These are phyloP conservation scores for Saccharomycopsis hybrid DNA, from an alignment of 1,139 yeast species.

Conservation along the genomic window DNA sequence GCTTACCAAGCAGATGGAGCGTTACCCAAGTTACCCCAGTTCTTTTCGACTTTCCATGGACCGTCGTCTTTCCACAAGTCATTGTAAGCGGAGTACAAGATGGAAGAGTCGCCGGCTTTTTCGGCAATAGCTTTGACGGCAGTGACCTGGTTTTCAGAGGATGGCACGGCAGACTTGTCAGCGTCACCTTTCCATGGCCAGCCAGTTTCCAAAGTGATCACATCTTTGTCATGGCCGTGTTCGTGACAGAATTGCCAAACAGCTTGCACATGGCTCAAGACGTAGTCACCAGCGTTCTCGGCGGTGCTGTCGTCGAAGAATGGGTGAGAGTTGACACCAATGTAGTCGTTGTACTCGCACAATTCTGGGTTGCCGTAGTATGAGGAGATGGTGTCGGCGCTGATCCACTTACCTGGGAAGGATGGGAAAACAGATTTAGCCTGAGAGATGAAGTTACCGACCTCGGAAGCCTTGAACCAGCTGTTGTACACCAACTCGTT, in stretches of 20 bases:
- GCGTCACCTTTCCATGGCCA: conserved; percentile 46
- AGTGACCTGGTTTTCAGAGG: conserved; percentile 36
- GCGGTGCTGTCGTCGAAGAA: conserved; percentile 45
- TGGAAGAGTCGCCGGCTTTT: conserved; percentile 35
- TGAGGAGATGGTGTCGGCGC: conserved; percentile 47
- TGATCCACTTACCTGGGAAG: conserved; percentile 42
- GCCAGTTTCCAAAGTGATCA: conserved; percentile 45
- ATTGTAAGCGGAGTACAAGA: conserved; percentile 44
- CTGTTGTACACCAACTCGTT: conserved; percentile 84
- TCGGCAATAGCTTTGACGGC: conserved; percentile 37
- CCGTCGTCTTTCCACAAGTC: conserved; percentile 45
- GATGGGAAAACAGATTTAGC: conserved; percentile 52
- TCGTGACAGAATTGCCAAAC: conserved; percentile 36
- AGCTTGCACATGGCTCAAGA: conserved; percentile 41
- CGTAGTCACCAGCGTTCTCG: conserved; percentile 43
- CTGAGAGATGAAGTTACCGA: conserved; percentile 44
- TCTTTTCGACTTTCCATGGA: conserved; percentile 15
- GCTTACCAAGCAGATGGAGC: conserved; percentile 21
- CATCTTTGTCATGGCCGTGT: conserved; percentile 33
- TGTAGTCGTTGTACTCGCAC: conserved; percentile 41
- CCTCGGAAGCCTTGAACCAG: conserved; percentile 49
- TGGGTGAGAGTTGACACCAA: conserved; percentile 47
- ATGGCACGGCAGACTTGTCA: conserved; percentile 39
- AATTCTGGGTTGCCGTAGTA: conserved; percentile 43
- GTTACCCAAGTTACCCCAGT: conserved; percentile 22